A percentile compares a stretch with the other conserved stretches of the same genome.
These are phyloP conservation scores for Boeremia exigua DNA, from an alignment of 2,329 filamentous ascomycete genomes.

Conservation along the genomic window DNA sequence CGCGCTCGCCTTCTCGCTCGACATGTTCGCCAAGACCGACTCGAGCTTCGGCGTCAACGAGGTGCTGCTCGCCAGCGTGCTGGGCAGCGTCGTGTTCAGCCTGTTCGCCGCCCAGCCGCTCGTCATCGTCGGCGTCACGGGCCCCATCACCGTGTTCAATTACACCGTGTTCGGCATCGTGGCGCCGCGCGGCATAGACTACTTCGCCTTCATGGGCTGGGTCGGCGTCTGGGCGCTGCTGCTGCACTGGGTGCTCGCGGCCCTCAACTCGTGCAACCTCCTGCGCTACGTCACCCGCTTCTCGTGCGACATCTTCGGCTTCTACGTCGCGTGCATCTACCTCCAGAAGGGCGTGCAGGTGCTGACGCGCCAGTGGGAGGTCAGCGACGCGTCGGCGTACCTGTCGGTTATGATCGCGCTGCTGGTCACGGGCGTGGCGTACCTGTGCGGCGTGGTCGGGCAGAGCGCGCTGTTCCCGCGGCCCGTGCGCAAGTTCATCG, in stretches of 20 bases:
- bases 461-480: slow-evolving; percentile 75
- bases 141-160: slow-evolving; percentile 93
- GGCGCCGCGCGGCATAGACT: slow-evolving; percentile 75
- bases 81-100: slow-evolving; percentile 82
- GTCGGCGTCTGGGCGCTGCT: slow-evolving; percentile 87
- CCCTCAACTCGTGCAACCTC: slow-evolving; percentile 86
- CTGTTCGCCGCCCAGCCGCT: slow-evolving; percentile 82
- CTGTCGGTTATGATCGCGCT: slow-evolving; percentile 78
- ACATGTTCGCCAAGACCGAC: slow-evolving; percentile 90
- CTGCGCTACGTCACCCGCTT: slow-evolving; percentile 91
- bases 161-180: slow-evolving; percentile 95
- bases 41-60: slow-evolving; percentile 91
- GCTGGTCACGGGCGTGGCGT: slow-evolving; percentile 78
- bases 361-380: slow-evolving; percentile 73
- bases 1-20: slow-evolving; percentile 84
- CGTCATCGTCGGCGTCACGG: slow-evolving; percentile 88
- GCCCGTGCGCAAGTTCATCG: slow-evolving; percentile 78
- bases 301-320: slow-evolving; percentile 91
- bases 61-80: slow-evolving; percentile 82
- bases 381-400: slow-evolving; percentile 69
- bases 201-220: slow-evolving; percentile 90
- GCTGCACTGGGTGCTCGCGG: slow-evolving; percentile 82
- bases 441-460: slow-evolving; percentile 75
- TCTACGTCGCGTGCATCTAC: slow-evolving; percentile 92
- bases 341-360: slow-evolving; percentile 91